These are phyloP conservation scores for Setaria viridis DNA, from an alignment of 202 grass and related monocot species.

Conservation along the genomic window DNA sequence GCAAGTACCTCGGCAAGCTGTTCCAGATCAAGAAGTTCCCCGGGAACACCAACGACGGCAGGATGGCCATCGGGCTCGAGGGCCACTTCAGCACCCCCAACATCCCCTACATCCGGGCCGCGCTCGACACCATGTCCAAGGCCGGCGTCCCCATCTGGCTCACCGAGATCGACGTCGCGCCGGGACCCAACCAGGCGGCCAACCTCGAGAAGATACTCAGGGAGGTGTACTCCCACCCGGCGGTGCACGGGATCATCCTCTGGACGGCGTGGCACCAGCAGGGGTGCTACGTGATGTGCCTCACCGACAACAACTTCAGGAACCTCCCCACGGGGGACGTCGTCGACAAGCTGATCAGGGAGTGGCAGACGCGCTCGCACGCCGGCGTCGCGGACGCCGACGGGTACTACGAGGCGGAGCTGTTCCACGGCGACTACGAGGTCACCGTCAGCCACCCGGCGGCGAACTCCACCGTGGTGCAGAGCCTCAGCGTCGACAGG, in stretches of 20 bases:
- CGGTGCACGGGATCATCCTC: conserved; percentile 79
- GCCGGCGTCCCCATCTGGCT: conserved; percentile 82
- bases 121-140: conserved; percentile 68
- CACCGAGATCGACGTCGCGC: conserved; percentile 75
- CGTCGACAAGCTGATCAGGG: conserved; percentile 76
- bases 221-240: conserved; percentile 90
- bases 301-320: conserved; percentile 76
- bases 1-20: conserved; percentile 72
- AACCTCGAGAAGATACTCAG: conserved; percentile 80
- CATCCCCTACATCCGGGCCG: conserved; percentile 78
- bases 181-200: conserved; percentile 45
- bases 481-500: conserved; percentile 61
- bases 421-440: conserved; percentile 81
- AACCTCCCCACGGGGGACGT: conserved; percentile 71
- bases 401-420: conserved; percentile 61
- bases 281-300: conserved; percentile 84
- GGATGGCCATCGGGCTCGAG: conserved; percentile 82
- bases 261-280: conserved; percentile 74
- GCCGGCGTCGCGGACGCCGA: conserved; percentile 58
- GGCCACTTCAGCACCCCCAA: conserved; percentile 71
- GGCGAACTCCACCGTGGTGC: conserved; percentile 56
- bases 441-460: conserved; percentile 66
- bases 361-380: conserved; percentile 60
- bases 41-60: conserved; percentile 41
- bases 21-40: conserved; percentile 60